Conservation (phyloP, 768 basidiomycete species). For the Boletus insuetus region DNA sequence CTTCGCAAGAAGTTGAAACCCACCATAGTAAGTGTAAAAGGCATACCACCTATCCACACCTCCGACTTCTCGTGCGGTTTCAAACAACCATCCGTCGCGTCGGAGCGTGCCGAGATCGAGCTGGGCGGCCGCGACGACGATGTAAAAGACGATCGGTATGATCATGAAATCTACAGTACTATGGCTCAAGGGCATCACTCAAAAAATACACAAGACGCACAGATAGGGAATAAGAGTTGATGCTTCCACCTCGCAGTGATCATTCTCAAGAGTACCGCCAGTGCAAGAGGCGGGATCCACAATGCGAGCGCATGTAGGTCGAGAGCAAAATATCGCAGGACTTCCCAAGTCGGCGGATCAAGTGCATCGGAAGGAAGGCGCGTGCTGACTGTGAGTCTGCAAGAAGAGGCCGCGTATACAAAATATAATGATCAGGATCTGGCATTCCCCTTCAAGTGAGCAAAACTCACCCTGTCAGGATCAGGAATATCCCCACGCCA, state of each 20-base stretch:
- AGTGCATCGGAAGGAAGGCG: constrained; percentile 80
- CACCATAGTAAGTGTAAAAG: constrained; percentile 81
- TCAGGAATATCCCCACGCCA: constrained; percentile 92
- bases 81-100: constrained; percentile 80
- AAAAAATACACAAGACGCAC: constrained; percentile 40
- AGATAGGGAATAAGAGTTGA: constrained; percentile 88
- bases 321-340: constrained; percentile 66
- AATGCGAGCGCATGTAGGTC: constrained; percentile 60
- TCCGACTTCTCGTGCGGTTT: constrained; percentile 40
- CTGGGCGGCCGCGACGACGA: constrained; percentile 62
- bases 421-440: background rate
- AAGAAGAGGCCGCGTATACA: background rate
- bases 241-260: constrained; percentile 81
- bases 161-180: constrained; percentile 61
- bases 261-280: constrained; percentile 75
- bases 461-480: constrained; percentile 73
- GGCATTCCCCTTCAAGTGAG: background rate
- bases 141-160: constrained; percentile 84
- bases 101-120: constrained; percentile 62
- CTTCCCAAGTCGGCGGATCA: constrained; percentile 54
- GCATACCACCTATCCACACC: constrained; percentile 64
- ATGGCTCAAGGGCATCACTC: background rate
- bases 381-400: constrained; percentile 79
- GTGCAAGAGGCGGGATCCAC: constrained; percentile 75
- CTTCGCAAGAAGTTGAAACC: constrained; percentile 13